Percentiles rank a stretch among this genome's conserved stretches.
Evolutionary conservation across 805 yeast species (phyloP).

Genomic region (Hanseniaspora pseudoguilliermondii): DNA sequence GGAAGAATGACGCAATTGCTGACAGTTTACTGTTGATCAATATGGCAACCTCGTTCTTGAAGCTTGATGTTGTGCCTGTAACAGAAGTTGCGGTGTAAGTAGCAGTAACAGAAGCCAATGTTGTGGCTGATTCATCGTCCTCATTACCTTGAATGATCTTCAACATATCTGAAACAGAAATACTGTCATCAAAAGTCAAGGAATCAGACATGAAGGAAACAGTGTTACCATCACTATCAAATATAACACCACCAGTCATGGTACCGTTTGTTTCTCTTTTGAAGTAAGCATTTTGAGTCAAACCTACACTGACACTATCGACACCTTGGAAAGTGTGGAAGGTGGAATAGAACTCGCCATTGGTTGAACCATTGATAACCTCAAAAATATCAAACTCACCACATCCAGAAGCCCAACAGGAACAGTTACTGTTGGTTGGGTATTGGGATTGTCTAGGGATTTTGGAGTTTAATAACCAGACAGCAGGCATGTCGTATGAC

Average conservation of each 20-base stretch:
- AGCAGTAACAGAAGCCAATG: background rate
- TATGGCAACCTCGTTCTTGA: slow-evolving; percentile 9
- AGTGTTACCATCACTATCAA: slow-evolving; percentile 48
- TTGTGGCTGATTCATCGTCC: background rate
- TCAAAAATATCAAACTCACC: slow-evolving; percentile 73
- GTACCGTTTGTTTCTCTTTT: slow-evolving; percentile 37
- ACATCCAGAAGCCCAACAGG: slow-evolving; percentile 68
- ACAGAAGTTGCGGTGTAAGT: slow-evolving; percentile 12
- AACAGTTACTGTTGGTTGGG: slow-evolving; percentile 44
- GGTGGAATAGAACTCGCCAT: slow-evolving; percentile 47
- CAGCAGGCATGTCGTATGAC: slow-evolving; percentile 55
- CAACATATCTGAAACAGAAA: slow-evolving; percentile 34
- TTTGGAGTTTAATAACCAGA: slow-evolving; percentile 61
- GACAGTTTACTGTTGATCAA: background rate
- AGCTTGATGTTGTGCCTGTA: slow-evolving; percentile 10
- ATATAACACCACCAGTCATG: slow-evolving; percentile 63
- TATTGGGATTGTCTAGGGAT: slow-evolving; percentile 68
- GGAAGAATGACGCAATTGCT: background rate
- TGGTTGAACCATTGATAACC: slow-evolving; percentile 50
- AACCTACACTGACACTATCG: slow-evolving; percentile 47
- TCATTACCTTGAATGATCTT: slow-evolving; percentile 1
- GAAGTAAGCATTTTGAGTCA: slow-evolving; percentile 44
- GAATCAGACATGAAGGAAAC: slow-evolving; percentile 47
- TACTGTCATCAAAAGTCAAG: slow-evolving; percentile 36
- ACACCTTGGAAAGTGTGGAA: slow-evolving; percentile 62